Percentiles rank a stretch among this genome's conserved stretches.
Evolutionary conservation across 108 stramenopile species (phyloP).

Genomic region (Nitzschia sp.): DNA sequence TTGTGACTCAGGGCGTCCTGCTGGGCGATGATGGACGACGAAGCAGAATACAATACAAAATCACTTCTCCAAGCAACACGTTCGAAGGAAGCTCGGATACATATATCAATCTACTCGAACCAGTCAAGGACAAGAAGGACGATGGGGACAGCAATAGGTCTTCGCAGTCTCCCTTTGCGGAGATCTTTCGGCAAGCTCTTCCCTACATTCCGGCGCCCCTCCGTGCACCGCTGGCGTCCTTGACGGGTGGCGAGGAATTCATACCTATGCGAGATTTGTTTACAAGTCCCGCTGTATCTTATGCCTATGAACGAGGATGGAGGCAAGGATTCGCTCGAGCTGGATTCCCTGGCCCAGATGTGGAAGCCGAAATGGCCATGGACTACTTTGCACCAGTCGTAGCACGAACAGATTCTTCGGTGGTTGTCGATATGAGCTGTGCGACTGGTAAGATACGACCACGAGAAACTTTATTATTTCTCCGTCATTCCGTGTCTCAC

Average conservation of each 20-base stretch:
- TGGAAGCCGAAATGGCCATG: constrained; percentile 78
- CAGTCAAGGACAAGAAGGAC: constrained; percentile 23
- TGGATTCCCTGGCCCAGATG: constrained; percentile 93
- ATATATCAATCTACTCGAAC: constrained; percentile 69
- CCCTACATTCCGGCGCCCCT: constrained; percentile 74
- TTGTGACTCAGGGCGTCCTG: constrained; percentile 22
- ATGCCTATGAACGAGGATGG: constrained; percentile 95
- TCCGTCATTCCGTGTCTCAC: neutral
- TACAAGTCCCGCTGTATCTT: constrained; percentile 84
- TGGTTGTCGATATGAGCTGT: constrained; percentile 95
- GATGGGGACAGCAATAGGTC: constrained; percentile 12
- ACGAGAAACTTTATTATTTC: neutral
- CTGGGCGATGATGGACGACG: neutral
- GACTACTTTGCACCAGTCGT: constrained; percentile 78
- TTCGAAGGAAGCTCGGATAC: constrained; percentile 60
- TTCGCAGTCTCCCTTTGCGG: constrained; percentile 23
- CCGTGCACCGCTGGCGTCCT: constrained; percentile 42
- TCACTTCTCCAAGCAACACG: constrained; percentile 44
- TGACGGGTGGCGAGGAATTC: constrained; percentile 27
- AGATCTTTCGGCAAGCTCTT: constrained; percentile 21
- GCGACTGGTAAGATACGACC: constrained; percentile 81
- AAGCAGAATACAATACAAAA: constrained; percentile 32
- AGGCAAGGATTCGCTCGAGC: constrained; percentile 85
- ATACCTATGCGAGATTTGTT: constrained; percentile 78
- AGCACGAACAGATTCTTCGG: constrained; percentile 23